Conservation (phyloP, 192 early-diverging fungal genomes). For the Entomortierella chlamydospora region DNA sequence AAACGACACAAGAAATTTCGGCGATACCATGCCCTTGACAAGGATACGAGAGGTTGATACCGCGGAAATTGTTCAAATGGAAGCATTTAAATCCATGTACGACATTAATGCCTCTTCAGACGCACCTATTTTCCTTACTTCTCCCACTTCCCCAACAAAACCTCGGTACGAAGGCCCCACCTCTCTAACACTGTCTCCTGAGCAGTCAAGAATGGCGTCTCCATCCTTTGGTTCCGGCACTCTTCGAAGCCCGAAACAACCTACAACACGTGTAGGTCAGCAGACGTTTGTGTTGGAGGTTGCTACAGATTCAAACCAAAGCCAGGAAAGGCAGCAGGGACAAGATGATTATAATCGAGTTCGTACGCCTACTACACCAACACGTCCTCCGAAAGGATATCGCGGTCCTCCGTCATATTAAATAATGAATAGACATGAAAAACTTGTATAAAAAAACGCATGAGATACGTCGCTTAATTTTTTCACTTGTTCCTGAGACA, state of each 20-base stretch:
- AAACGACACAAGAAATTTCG: background rate
- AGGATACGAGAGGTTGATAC: background rate
- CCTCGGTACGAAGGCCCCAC: background rate
- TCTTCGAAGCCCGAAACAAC: background rate
- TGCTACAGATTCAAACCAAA: background rate
- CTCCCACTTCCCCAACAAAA: background rate
- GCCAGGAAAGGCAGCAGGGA: background rate
- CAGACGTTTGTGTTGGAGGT: conserved; percentile 22
- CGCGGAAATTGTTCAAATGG: conserved; percentile 11
- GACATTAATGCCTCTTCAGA: background rate
- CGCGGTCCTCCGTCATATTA: conserved; percentile 7
- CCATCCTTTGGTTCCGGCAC: background rate
- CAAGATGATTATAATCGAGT: background rate
- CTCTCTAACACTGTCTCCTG: background rate
- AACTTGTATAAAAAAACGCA: conserved; percentile 1
- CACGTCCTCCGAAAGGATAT: conserved; percentile 10
- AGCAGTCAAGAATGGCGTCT: too few species aligned
- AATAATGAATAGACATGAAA: background rate
- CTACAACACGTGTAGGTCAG: conserved; percentile 1
- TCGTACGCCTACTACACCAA: conserved; percentile 6
- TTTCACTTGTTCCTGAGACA: too few species aligned
- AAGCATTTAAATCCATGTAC: conserved; percentile 27
- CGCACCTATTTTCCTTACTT: background rate
- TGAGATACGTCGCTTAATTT: too few species aligned
- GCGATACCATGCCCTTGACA: conserved; percentile 28